Evolutionary conservation across 306 rosid species (phyloP).

Genomic region (Fagus sylvatica): DNA sequence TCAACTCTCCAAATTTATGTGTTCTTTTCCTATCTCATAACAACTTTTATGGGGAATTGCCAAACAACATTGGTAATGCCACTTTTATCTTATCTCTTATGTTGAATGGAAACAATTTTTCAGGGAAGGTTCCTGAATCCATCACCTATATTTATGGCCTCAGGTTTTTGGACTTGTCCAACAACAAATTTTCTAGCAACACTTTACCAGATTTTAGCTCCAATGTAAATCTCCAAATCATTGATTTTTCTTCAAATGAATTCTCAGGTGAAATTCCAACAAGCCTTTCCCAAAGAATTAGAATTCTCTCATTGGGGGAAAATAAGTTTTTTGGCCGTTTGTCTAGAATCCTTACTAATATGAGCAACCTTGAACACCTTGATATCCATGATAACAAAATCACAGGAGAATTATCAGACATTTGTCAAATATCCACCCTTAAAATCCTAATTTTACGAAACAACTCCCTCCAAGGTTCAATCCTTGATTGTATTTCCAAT

Average conservation of each 20-base stretch:
- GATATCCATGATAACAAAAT: not conserved
- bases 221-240: constrained; percentile 7
- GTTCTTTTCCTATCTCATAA: constrained; percentile 28
- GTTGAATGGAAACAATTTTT: constrained; percentile 30
- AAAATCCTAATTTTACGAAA: too few relatives aligned
- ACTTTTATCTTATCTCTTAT: constrained; percentile 9
- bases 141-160: constrained; percentile 31
- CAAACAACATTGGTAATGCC: constrained; percentile 29
- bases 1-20: constrained; percentile 9
- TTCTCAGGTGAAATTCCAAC: constrained; percentile 15
- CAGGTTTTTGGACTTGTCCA: constrained; percentile 26
- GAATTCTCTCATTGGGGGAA: not conserved
- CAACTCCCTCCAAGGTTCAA: too few relatives aligned
- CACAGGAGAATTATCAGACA: too few relatives aligned
- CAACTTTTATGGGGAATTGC: constrained; percentile 30
- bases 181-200: constrained; percentile 23
- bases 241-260: constrained; percentile 32
- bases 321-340: constrained; percentile 9
- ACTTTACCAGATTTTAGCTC: constrained; percentile 22
- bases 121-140: constrained; percentile 27
- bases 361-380: constrained; percentile 21
- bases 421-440: too few relatives aligned
- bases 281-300: not conserved
- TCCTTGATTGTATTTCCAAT: too few relatives aligned
- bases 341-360: constrained; percentile 22